Percentiles rank a stretch among this genome's conserved stretches.
These are phyloP conservation scores for Metschnikowia drakensbergensis DNA, from an alignment of 805 yeast genomes.

Conservation along the genomic window DNA sequence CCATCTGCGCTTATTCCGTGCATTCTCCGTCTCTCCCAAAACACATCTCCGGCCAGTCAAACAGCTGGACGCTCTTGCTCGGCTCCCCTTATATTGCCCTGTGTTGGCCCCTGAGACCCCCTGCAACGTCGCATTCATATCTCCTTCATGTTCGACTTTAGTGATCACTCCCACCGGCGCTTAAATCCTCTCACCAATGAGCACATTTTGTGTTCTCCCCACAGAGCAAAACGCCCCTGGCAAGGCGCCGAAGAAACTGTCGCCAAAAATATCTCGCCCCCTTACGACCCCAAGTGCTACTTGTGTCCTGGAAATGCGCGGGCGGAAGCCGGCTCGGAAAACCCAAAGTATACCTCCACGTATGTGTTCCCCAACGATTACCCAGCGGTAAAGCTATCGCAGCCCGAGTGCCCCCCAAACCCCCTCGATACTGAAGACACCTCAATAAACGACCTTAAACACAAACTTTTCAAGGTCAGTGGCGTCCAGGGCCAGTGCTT, in stretches of 20 bases:
- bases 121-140: too few relatives aligned
- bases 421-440: conserved; percentile 14
- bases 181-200: conserved; percentile 63
- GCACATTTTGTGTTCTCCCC: conserved; percentile 75
- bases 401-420: conserved; percentile 8
- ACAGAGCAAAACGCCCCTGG: conserved; percentile 77
- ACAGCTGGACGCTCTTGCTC: not conserved
- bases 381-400: conserved; percentile 59
- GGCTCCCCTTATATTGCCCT: too few relatives aligned
- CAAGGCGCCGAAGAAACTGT: conserved; percentile 65
- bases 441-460: conserved; percentile 23
- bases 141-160: conserved; percentile 37
- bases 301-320: conserved; percentile 69
- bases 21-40: not conserved
- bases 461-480: conserved; percentile 47
- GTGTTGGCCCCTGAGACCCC: too few relatives aligned
- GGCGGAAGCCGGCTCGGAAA: conserved; percentile 51
- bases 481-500: conserved; percentile 66
- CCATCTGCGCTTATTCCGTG: not conserved
- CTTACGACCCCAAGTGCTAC: conserved; percentile 62
- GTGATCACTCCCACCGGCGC: conserved; percentile 64
- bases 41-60: not conserved
- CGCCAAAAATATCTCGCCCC: conserved; percentile 41
- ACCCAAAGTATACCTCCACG: conserved; percentile 56
- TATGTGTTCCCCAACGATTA: conserved; percentile 65